A percentile compares a stretch with the other conserved stretches of the same genome.
These are phyloP conservation scores for Coprinopsis cinerea DNA, from an alignment of 768 basidiomycete species.

Conservation along the genomic window DNA sequence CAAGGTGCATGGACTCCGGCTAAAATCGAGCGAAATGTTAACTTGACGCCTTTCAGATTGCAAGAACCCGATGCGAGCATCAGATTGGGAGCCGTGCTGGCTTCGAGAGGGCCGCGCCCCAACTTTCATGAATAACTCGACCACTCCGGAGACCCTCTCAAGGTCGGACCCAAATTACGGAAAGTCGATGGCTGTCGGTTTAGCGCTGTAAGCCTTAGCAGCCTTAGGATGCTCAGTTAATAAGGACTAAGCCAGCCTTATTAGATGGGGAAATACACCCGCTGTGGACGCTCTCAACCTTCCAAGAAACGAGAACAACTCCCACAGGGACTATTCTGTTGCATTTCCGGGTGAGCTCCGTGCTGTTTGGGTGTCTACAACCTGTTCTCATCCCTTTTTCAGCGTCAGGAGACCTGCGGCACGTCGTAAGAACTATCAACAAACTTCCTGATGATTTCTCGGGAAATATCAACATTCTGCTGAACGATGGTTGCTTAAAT, in stretches of 20 bases:
- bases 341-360: conserved; percentile 20
- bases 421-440: conserved; percentile 38
- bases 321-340: conserved; percentile 18
- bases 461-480: conserved; percentile 31
- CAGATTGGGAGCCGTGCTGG: conserved; percentile 21
- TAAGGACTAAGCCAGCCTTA: background rate
- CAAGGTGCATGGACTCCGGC: conserved; percentile 17
- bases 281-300: conserved; percentile 24
- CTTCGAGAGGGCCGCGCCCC: conserved; percentile 16
- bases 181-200: conserved; percentile 14
- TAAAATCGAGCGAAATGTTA: background rate
- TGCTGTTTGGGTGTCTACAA: background rate
- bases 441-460: conserved; percentile 33
- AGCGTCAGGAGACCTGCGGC: conserved; percentile 48
- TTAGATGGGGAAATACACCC: conserved; percentile 29
- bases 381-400: background rate
- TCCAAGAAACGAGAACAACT: conserved; percentile 21
- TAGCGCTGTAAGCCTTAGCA: conserved; percentile 18
- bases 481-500: conserved; percentile 33
- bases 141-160: too few species aligned
- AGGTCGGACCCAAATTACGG: conserved; percentile 2
- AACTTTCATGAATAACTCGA: conserved; percentile 12
- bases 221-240: background rate
- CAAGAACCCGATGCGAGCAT: conserved; percentile 17
- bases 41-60: conserved; percentile 17